phyloP scores from a whole-genome alignment of 1,284 basidiomycete species.

The Blastosporella zonata region DNA sequence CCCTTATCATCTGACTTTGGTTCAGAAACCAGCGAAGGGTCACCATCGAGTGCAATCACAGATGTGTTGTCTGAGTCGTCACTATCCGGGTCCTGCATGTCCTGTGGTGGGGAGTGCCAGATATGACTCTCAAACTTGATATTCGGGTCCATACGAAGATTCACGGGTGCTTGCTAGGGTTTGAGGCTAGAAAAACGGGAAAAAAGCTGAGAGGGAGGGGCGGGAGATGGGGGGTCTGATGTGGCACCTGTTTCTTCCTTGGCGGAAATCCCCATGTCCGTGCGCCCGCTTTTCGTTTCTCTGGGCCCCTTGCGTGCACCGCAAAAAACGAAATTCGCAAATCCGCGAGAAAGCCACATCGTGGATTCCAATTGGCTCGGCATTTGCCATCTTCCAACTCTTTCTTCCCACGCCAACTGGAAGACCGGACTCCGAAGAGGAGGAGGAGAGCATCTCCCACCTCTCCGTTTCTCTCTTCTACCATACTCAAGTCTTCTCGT shows the following conservation, averaged over 20 bases:
- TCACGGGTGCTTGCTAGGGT: not conserved
- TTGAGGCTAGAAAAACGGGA: conserved; percentile 6
- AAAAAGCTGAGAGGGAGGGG: conserved; percentile 5
- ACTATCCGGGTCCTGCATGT: too few species aligned
- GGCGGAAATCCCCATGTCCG: conserved; percentile 22
- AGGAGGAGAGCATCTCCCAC: conserved; percentile 5
- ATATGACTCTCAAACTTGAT: conserved; percentile 14
- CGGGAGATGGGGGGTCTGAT: conserved; percentile 14
- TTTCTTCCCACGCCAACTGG: conserved; percentile 12
- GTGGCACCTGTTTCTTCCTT: conserved; percentile 18
- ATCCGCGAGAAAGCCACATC: conserved; percentile 24
- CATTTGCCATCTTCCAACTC: conserved; percentile 33
- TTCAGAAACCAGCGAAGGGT: not conserved
- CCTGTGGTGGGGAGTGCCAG: too few species aligned
- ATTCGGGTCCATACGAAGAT: not conserved
- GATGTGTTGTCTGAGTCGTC: conserved; percentile 1
- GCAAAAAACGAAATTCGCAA: conserved; percentile 7
- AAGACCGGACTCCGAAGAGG: not conserved
- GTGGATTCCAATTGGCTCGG: conserved; percentile 31
- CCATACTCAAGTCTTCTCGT: too few species aligned
- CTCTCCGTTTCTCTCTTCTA: not conserved
- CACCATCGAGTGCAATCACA: not conserved
- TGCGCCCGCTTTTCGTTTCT: conserved; percentile 16
- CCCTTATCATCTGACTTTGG: not conserved
- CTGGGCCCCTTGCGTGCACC: conserved; percentile 8